Evolutionary conservation across 2,329 filamentous ascomycete genomes (phyloP).

Genomic region (Claviceps sp.): DNA sequence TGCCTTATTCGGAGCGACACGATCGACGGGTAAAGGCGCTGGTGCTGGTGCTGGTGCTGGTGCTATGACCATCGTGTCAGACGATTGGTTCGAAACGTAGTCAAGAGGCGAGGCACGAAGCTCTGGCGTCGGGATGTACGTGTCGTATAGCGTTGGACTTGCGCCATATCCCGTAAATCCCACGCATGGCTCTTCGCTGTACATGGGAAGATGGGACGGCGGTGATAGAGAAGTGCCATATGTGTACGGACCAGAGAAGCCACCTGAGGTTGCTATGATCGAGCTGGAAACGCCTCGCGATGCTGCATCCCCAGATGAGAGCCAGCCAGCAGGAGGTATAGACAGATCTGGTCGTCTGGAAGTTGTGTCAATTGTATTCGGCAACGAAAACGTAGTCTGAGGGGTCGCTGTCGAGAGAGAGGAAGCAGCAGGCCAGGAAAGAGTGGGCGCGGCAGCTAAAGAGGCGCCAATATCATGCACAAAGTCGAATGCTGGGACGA

Average conservation of each 20-base stretch:
- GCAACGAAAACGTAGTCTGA: conserved; percentile 34
- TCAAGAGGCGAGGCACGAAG: conserved; percentile 34
- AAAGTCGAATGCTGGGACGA: conserved; percentile 11
- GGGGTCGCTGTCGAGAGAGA: conserved; percentile 32
- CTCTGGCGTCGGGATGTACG: conserved; percentile 25
- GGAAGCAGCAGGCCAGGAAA: conserved; percentile 23
- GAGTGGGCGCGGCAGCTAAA: conserved; percentile 8
- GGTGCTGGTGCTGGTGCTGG: conserved; percentile 28
- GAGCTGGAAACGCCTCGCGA: conserved; percentile 10
- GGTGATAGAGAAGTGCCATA: conserved; percentile 15
- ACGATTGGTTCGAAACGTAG: conserved; percentile 30
- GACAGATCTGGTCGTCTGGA: conserved; percentile 21
- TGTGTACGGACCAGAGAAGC: conserved; percentile 18
- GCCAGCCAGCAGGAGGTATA: conserved; percentile 17
- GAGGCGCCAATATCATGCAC: conserved; percentile 11
- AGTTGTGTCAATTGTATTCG: conserved; percentile 9
- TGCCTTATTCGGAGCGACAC: conserved; percentile 22
- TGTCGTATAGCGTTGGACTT: conserved; percentile 16
- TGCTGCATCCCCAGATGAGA: conserved; percentile 15
- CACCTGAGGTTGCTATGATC: conserved; percentile 9
- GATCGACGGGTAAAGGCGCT: conserved; percentile 22
- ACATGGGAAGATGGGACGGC: conserved; percentile 19
- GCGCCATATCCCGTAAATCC: conserved; percentile 24
- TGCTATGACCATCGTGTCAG: conserved; percentile 35
- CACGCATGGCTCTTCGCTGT: conserved; percentile 18